A percentile compares a stretch with the other conserved stretches of the same genome.
Conservation (phyloP, 768 basidiomycete genomes). For the Imleria badia region DNA sequence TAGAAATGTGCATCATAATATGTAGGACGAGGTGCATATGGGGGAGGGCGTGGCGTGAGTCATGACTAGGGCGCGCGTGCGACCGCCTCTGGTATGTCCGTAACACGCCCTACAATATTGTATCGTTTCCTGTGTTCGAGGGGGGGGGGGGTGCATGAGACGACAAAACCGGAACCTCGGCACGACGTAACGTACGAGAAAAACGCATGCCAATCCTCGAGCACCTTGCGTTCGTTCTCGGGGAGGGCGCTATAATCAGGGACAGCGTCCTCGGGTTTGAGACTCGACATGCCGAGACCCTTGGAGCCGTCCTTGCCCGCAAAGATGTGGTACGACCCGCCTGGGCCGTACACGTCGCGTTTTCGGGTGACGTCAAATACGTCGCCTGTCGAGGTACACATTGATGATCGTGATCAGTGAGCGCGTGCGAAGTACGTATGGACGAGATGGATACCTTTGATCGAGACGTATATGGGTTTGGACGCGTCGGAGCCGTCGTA, state of each 20-base stretch:
- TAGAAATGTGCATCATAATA: no score
- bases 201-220: slow-evolving; percentile 89
- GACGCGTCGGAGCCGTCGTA: slow-evolving; percentile 67
- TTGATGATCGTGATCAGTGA: slow-evolving; percentile 29
- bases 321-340: slow-evolving; percentile 78
- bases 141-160: not conserved
- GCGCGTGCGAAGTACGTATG: slow-evolving; percentile 20
- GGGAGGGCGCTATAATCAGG: slow-evolving; percentile 79
- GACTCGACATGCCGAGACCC: slow-evolving; percentile 86
- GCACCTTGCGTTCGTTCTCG: slow-evolving; percentile 70
- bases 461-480: slow-evolving; percentile 86
- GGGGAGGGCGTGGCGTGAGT: no score
- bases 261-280: slow-evolving; percentile 83
- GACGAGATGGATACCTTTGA: slow-evolving; percentile 68
- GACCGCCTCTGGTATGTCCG: slow-evolving; percentile 47
- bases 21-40: no score
- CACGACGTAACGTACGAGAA: slow-evolving; percentile 59
- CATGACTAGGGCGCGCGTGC: slow-evolving; percentile 3
- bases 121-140: slow-evolving; percentile 67
- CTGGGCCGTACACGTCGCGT: slow-evolving; percentile 84
- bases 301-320: slow-evolving; percentile 93
- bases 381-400: slow-evolving; percentile 43
- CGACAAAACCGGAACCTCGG: no score
- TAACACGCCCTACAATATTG: slow-evolving; percentile 78
- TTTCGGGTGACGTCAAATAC: slow-evolving; percentile 90